phyloP scores from a whole-genome alignment of 2,329 filamentous ascomycete genomes.

The Macroventuria anomochaeta region DNA sequence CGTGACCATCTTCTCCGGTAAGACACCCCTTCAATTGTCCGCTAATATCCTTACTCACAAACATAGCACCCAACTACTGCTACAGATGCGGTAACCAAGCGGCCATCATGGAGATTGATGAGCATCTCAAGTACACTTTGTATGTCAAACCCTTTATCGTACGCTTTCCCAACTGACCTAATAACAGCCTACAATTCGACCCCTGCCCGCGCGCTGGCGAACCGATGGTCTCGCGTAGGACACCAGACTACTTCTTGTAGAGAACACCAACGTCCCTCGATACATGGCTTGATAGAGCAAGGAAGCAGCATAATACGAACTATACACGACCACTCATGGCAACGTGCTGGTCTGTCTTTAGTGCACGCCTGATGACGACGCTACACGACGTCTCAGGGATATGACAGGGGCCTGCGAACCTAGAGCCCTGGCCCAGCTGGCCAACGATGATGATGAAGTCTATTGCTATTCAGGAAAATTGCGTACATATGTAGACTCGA shows the following conservation, averaged over 20 bases:
- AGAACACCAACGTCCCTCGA: slow-evolving; percentile 20
- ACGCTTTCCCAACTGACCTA: slow-evolving; percentile 28
- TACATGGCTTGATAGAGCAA: slow-evolving; percentile 27
- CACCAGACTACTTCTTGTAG: slow-evolving; percentile 98
- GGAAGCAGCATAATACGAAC: slow-evolving; percentile 11
- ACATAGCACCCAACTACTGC: slow-evolving; percentile 74
- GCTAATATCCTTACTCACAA: slow-evolving; percentile 35
- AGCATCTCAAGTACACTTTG: slow-evolving; percentile 99
- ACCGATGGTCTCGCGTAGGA: slow-evolving; percentile 95
- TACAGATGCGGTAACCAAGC: slow-evolving; percentile 99
- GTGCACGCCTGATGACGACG: neutral
- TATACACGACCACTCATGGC: neutral
- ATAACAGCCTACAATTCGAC: slow-evolving; percentile 93
- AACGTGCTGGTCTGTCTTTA: neutral
- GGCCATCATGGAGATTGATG: slow-evolving; percentile 99
- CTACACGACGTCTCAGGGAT: neutral
- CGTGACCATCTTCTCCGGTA: slow-evolving; percentile 89
- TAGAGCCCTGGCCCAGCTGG: neutral
- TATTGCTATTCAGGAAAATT: slow-evolving; percentile 6
- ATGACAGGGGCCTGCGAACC: neutral
- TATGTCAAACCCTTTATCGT: slow-evolving; percentile 61
- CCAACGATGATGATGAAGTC: neutral
- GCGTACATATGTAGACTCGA: slow-evolving; percentile 1
- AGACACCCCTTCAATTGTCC: neutral
- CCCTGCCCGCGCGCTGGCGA: slow-evolving; percentile 96